Base-by-base conservation (phyloP, 73 alveolate species). In the Paramecium sexaurelia region DNA sequence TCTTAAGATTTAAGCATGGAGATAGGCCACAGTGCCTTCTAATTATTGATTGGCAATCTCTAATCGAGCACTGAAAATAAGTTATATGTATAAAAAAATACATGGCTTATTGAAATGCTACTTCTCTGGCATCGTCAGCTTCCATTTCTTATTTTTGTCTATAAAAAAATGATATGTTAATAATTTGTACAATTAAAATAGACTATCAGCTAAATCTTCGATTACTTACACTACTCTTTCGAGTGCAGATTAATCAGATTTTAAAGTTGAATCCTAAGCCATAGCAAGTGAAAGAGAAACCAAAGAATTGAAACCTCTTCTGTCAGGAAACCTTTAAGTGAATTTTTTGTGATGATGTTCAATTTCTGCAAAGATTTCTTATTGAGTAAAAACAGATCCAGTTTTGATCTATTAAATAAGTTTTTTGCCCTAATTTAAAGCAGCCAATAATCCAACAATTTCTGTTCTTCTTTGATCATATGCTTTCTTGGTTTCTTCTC, bases 101-200 rank as follows among this genome's bases (percentile, higher is more conserved):
- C 86, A 27, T 78, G 1, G 90, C 90, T 41, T 37, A 29, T 43
- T 78, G 19, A 45, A 24, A 78, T 78, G 90, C 90, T 24, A 47
- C 71, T 43, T 78, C 90, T 45, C 73, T 78, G 22, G 90, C 90
- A 78, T 78, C 90, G 6, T 78, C 90, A 41, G 90, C 68, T 78
- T 78, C 69, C 45, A 78, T 41, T 78, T 78, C 90, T 78, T 78
- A 15, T 43, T 78, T 78, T 45, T 51, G 5, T 5, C 67, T 51
- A 51, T n/a, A n/a, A n/a, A n/a, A 51, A 43, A 51, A 51, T 51
- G 11, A n/a, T 51, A 20, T 51, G 29, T 3, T 3, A 17, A 51
- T n/a, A 51, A 45, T 45, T 45, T 51, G 29, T 78, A 78, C 71
- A 78, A 27, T 78, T 78, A 37, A 0, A 40, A 78, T 24, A 78